Evolutionary conservation across 1,139 yeast species (phyloP).

Genomic region (Citeromyces hawaiiensis): DNA sequence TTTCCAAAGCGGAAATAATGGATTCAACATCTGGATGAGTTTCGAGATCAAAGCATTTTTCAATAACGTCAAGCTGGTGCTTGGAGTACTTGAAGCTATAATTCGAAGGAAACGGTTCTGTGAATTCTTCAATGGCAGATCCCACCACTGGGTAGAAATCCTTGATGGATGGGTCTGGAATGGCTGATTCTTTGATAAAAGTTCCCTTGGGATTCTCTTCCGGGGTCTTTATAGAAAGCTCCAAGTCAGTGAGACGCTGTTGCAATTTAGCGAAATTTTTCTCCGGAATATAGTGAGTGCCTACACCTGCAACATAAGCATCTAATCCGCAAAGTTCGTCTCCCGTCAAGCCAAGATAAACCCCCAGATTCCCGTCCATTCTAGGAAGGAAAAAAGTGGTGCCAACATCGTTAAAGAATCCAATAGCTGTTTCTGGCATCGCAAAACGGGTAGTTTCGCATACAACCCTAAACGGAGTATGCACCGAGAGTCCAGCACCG

Average conservation of each 20-base stretch:
- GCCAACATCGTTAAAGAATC: constrained; percentile 95
- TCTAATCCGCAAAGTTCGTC: constrained; percentile 67
- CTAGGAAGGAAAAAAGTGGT: constrained; percentile 81
- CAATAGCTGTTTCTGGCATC: constrained; percentile 98
- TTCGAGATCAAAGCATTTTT: constrained; percentile 40
- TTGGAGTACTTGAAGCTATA: constrained; percentile 46
- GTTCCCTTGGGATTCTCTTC: background rate
- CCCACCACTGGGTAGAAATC: constrained; percentile 50
- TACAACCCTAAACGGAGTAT: constrained; percentile 88
- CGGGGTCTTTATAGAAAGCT: constrained; percentile 14
- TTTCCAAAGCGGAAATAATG: constrained; percentile 41
- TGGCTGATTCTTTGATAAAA: background rate
- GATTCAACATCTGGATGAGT: constrained; percentile 43
- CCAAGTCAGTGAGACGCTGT: constrained; percentile 48
- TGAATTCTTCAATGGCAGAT: constrained; percentile 64
- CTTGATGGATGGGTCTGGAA: constrained; percentile 4
- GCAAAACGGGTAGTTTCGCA: constrained; percentile 86
- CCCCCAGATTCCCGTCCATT: constrained; percentile 71
- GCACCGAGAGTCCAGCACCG: constrained; percentile 86
- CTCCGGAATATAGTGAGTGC: constrained; percentile 78
- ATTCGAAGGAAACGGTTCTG: constrained; percentile 52
- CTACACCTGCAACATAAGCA: constrained; percentile 70
- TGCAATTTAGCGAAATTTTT: constrained; percentile 48
- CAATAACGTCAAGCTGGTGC: constrained; percentile 50
- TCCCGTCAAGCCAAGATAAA: constrained; percentile 81